phyloP scores from a whole-genome alignment of 106 monocot species.

The Dioscorea alata region DNA sequence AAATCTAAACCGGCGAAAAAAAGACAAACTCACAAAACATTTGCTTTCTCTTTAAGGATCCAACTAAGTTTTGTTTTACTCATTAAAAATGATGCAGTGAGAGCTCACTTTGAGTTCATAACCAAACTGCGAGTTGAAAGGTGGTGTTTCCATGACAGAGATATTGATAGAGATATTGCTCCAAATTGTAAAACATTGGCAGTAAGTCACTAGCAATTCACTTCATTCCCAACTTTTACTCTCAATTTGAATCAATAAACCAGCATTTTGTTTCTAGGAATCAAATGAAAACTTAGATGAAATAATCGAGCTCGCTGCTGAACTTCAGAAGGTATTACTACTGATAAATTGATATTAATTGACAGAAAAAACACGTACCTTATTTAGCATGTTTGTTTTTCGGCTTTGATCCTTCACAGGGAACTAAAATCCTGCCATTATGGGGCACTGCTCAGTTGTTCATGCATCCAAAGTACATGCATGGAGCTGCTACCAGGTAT shows the following conservation, averaged over 20 bases:
- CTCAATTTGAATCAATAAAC: background rate
- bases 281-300: constrained; percentile 96
- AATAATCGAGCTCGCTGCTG: constrained; percentile 66
- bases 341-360: too few relatives aligned
- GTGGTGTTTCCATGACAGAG: constrained; percentile 99
- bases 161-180: constrained; percentile 98
- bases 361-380: background rate
- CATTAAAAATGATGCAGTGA: constrained; percentile 70
- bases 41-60: too few relatives aligned
- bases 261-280: constrained; percentile 36
- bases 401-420: constrained; percentile 12
- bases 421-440: constrained; percentile 69
- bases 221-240: background rate
- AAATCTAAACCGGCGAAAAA: too few relatives aligned
- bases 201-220: constrained; percentile 20
- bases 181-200: constrained; percentile 84
- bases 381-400: background rate
- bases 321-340: constrained; percentile 64
- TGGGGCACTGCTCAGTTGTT: constrained; percentile 98
- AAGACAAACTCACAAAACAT: too few relatives aligned
- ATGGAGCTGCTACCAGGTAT: constrained; percentile 95
- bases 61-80: too few relatives aligned
- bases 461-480: constrained; percentile 94
- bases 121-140: constrained; percentile 85
- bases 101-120: constrained; percentile 89